Percentiles rank a stretch among this genome's conserved stretches.
phyloP scores from a whole-genome alignment of 495 filamentous ascomycete species.

The Alectoria sarmentosa region DNA sequence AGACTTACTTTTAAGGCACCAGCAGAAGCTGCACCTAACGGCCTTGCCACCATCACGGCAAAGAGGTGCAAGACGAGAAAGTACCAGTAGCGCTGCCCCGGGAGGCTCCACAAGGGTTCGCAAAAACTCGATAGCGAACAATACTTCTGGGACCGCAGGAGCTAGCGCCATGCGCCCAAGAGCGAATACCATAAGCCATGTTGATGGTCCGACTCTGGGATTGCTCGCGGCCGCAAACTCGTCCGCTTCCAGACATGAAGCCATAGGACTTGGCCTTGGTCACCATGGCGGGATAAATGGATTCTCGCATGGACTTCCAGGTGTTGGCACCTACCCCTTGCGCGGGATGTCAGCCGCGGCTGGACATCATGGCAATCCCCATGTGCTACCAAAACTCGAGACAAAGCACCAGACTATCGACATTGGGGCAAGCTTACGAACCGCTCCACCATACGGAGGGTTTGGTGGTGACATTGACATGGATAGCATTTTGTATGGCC shows the following conservation, averaged over 20 bases:
- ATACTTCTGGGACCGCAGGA: slow-evolving; percentile 38
- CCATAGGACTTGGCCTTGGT: slow-evolving; percentile 39
- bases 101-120: slow-evolving; percentile 65
- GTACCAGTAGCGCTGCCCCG: slow-evolving; percentile 67
- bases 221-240: slow-evolving; percentile 58
- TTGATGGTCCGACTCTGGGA: slow-evolving; percentile 70
- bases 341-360: slow-evolving; percentile 64
- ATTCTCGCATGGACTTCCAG: slow-evolving; percentile 55
- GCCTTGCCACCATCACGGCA: slow-evolving; percentile 83
- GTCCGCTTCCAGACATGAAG: slow-evolving; percentile 40
- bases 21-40: slow-evolving; percentile 99
- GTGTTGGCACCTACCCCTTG: slow-evolving; percentile 56
- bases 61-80: slow-evolving; percentile 71
- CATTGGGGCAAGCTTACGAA: slow-evolving; percentile 60
- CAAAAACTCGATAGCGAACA: slow-evolving; percentile 81
- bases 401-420: slow-evolving; percentile 63
- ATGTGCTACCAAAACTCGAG: slow-evolving; percentile 77
- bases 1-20: slow-evolving; percentile 87
- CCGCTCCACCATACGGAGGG: slow-evolving; percentile 65
- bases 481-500: slow-evolving; percentile 63
- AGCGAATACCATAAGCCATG: slow-evolving; percentile 95
- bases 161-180: slow-evolving; percentile 70
- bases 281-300: slow-evolving; percentile 63
- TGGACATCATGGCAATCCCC: slow-evolving; percentile 53
- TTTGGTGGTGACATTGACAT: slow-evolving; percentile 70